These are phyloP conservation scores for Aspergillus intermedius DNA, from an alignment of 2,329 filamentous ascomycete species.

Conservation along the genomic window DNA sequence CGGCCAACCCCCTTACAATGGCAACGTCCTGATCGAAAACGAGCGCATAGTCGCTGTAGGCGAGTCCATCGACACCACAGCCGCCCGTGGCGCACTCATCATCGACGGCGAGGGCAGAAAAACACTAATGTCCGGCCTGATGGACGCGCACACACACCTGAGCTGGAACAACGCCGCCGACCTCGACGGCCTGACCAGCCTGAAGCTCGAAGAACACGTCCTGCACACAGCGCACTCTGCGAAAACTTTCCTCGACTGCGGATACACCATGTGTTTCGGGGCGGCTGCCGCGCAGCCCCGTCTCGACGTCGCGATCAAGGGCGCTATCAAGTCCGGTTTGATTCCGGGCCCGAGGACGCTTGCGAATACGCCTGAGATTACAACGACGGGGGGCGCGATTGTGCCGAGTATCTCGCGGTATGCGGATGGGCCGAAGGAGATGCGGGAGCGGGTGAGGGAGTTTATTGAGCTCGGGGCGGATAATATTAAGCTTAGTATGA, in stretches of 20 bases:
- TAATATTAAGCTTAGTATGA: constrained; percentile 42
- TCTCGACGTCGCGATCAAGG: constrained; percentile 42
- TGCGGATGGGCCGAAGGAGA: constrained; percentile 36
- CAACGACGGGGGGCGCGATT: constrained; percentile 40
- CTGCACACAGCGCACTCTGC: constrained; percentile 40
- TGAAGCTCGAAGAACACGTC: constrained; percentile 45
- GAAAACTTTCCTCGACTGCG: constrained; percentile 42
- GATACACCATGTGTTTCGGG: constrained; percentile 37
- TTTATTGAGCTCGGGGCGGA: constrained; percentile 37
- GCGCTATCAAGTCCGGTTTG: constrained; percentile 45
- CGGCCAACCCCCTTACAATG: no score
- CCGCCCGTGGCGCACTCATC: no score
- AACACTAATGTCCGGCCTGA: no score
- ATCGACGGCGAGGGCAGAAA: no score
- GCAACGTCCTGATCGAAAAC: no score
- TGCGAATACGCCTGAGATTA: constrained; percentile 46
- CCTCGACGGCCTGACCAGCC: constrained; percentile 26
- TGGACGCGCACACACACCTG: no score
- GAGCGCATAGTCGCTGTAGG: no score
- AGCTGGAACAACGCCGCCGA: no score
- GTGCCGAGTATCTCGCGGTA: constrained; percentile 38
- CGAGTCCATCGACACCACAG: no score
- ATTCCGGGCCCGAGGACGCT: constrained; percentile 45
- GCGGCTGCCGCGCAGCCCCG: constrained; percentile 43
- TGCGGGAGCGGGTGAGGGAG: constrained; percentile 34